phyloP scores from a whole-genome alignment of 164 flowering plant genomes.

The Vitis cinerea region DNA sequence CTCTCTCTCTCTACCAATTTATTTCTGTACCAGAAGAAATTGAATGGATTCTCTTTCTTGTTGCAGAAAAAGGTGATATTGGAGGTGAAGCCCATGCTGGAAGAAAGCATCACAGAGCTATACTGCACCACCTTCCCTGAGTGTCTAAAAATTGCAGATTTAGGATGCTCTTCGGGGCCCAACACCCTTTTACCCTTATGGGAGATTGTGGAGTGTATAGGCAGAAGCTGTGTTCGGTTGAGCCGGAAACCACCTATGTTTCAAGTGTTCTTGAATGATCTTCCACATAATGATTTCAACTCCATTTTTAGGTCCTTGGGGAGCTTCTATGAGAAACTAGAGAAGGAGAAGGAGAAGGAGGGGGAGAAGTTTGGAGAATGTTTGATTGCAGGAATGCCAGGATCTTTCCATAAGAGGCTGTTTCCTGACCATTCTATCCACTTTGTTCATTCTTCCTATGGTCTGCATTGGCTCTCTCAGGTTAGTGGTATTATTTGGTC shows the following conservation, averaged over 20 bases:
- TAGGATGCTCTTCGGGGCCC: background rate
- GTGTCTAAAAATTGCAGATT: background rate
- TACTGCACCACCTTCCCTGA: background rate
- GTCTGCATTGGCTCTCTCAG: constrained; percentile 12
- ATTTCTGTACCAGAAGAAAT: no score
- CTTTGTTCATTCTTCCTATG: constrained; percentile 14
- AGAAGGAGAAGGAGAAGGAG: background rate
- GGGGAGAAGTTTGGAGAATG: constrained; percentile 1
- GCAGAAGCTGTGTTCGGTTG: background rate
- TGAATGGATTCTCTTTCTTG: background rate
- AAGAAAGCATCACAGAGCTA: background rate
- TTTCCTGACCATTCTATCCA: constrained; percentile 13
- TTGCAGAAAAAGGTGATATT: background rate
- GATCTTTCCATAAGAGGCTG: constrained; percentile 18
- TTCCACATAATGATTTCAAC: constrained; percentile 1
- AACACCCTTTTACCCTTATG: background rate
- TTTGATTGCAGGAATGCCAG: constrained; percentile 6
- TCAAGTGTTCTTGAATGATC: background rate
- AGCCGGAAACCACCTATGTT: background rate
- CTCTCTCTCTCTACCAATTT: no score
- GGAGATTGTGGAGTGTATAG: background rate
- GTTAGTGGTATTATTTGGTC: background rate
- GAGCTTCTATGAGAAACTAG: background rate
- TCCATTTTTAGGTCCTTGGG: background rate
- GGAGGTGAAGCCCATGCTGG: background rate